A percentile compares a stretch with the other conserved stretches of the same genome.
phyloP scores from a whole-genome alignment of 345 rosid genomes.

The Gossypium mustelinum region DNA sequence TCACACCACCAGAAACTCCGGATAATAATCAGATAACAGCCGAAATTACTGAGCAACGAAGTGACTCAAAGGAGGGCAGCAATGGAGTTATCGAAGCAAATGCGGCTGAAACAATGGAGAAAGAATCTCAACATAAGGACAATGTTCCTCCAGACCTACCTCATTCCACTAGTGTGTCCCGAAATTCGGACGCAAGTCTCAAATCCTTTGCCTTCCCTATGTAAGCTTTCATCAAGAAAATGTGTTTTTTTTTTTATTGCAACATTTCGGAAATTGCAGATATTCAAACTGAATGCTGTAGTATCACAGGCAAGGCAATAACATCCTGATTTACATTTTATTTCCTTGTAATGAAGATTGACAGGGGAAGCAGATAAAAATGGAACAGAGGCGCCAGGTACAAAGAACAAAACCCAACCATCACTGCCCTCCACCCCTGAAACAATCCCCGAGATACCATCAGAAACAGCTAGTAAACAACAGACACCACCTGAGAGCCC shows the following conservation, averaged over 20 bases:
- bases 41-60: conserved; percentile 22
- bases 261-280: background rate
- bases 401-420: conserved; percentile 20
- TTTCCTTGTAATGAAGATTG: conserved; percentile 34
- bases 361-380: conserved; percentile 37
- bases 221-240: conserved; percentile 34
- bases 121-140: conserved; percentile 28
- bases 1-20: conserved; percentile 19
- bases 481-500: background rate
- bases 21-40: conserved; percentile 26
- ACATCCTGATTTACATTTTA: background rate
- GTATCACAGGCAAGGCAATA: background rate
- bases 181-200: conserved; percentile 47
- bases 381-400: conserved; percentile 7
- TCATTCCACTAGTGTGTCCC: conserved; percentile 24
- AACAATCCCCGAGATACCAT: background rate
- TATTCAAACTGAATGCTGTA: no score
- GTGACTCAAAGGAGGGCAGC: conserved; percentile 16
- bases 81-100: conserved; percentile 33
- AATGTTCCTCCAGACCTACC: background rate
- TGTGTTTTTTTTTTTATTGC: no score
- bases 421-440: background rate
- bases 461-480: conserved; percentile 8
- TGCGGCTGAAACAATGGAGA: conserved; percentile 53
- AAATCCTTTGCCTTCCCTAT: conserved; percentile 83